These are phyloP conservation scores for Escovopsis sp. DNA, from an alignment of 2,329 filamentous ascomycete genomes.

Conservation along the genomic window DNA sequence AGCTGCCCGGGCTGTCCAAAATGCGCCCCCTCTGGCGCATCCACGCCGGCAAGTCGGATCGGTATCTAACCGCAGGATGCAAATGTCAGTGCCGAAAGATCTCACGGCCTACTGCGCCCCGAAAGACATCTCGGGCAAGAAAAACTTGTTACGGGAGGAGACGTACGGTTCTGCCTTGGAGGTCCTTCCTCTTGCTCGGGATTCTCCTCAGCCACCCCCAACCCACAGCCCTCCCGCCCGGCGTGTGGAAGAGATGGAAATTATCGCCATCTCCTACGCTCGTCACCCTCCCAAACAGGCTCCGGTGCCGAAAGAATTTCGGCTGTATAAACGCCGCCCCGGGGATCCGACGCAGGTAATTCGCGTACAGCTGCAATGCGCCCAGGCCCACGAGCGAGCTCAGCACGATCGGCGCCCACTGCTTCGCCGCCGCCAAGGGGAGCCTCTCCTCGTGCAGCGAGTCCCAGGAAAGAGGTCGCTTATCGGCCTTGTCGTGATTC, in stretches of 20 bases:
- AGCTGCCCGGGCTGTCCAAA: slow-evolving; percentile 84
- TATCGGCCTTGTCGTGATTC: slow-evolving; percentile 10
- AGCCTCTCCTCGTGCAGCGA: slow-evolving; percentile 16
- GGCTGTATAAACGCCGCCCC: slow-evolving; percentile 61
- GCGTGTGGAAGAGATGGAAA: slow-evolving; percentile 88
- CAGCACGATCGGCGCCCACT: slow-evolving; percentile 24
- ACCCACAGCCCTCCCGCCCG: slow-evolving; percentile 70
- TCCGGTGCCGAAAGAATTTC: slow-evolving; percentile 57
- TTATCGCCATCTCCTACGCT: slow-evolving; percentile 94
- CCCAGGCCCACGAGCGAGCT: slow-evolving; percentile 23
- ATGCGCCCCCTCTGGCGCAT: slow-evolving; percentile 85
- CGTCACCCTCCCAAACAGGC: slow-evolving; percentile 72
- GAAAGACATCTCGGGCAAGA: too few relatives aligned
- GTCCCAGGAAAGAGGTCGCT: slow-evolving; percentile 22
- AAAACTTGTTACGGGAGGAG: not conserved
- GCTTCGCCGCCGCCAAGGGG: slow-evolving; percentile 20
- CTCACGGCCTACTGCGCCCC: not conserved
- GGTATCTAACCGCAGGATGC: slow-evolving; percentile 44
- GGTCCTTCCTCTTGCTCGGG: slow-evolving; percentile 48
- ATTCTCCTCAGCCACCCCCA: slow-evolving; percentile 86
- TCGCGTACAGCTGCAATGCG: slow-evolving; percentile 44
- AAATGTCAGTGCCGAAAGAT: slow-evolving; percentile 7
- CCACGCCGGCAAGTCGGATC: slow-evolving; percentile 77
- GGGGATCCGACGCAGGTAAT: slow-evolving; percentile 72
- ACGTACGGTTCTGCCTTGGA: slow-evolving; percentile 65